Conservation (phyloP, 768 basidiomycete species). For the Suillus sp. region DNA sequence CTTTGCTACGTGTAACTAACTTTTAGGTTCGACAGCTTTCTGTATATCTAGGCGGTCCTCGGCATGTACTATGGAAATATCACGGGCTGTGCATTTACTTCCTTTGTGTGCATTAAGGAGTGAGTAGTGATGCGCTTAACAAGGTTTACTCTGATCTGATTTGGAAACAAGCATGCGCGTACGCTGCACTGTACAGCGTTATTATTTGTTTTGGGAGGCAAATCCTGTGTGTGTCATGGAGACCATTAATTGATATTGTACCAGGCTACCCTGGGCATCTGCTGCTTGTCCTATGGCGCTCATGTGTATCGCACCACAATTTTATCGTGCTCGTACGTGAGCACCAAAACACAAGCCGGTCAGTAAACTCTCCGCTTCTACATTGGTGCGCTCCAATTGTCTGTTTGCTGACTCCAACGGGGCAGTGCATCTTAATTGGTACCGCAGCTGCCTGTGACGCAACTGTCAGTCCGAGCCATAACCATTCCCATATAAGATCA, state of each 20-base stretch:
- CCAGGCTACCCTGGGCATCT: neutral
- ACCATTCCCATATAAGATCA: neutral
- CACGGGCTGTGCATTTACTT: neutral
- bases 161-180: neutral
- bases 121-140: neutral
- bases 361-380: neutral
- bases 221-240: neutral
- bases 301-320: neutral
- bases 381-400: neutral
- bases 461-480: neutral
- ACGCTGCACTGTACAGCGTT: too few species aligned
- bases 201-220: neutral
- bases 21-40: neutral
- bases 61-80: neutral
- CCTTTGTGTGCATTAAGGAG: too few species aligned
- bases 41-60: conserved; percentile 1
- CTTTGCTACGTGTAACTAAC: neutral
- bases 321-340: neutral
- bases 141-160: neutral
- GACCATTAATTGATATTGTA: neutral
- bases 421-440: neutral
- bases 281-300: neutral
- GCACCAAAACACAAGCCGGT: neutral
- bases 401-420: neutral
- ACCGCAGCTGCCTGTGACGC: neutral